Base-by-base conservation (phyloP, 371 early-diverging fungal species). In the Zancudomyces culisetae region DNA sequence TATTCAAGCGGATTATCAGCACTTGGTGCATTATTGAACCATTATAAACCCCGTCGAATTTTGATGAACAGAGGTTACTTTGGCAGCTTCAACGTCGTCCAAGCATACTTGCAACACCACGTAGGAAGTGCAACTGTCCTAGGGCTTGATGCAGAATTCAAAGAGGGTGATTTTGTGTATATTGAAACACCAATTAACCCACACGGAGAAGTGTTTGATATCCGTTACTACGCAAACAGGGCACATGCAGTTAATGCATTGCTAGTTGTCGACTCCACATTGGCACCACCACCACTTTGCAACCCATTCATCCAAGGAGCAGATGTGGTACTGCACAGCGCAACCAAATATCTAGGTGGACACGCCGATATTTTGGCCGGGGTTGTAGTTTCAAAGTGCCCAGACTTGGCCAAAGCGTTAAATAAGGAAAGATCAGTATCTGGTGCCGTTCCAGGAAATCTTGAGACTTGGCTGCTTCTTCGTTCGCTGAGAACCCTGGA, bases 291-390 rank as follows among this genome's bases (percentile, higher is more conserved):
- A 35, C 92, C 85, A 68, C 85, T 92, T 78, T 90, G 90, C 71
- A 80, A 82, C 65, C 94, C 96, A 23, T 75, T 95, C 45, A 51
- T 66, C 21, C 72, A 90, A 55, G 97, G 95, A 55, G 97, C 94
- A 41, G 94, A 96, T 62, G 73, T 93, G 51, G 88, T 87, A 19
- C 81, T 92, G 27, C 94, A 96, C 75, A 90, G 91, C 15, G 90
- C 87, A 24, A 92, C 95, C 41, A 96, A 96, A 72, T 93, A 92
- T 72, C 77, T 94, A 59, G 91, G 90, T 70, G 95, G 97, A 47
- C 95, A 96, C 74, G 83, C 84, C 40, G 97, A 96, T 69, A 88
- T 89, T n/a, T 81, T 93, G 10, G 90, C 90, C 78, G 97, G 97
- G 59, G 76, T 93, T 45, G 85, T 87, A 41, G 77, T 86, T 20